Percentiles rank a stretch among this genome's conserved stretches.
Evolutionary conservation across 495 filamentous ascomycete genomes (phyloP).

Genomic region (Rhizodiscina lignyota): DNA sequence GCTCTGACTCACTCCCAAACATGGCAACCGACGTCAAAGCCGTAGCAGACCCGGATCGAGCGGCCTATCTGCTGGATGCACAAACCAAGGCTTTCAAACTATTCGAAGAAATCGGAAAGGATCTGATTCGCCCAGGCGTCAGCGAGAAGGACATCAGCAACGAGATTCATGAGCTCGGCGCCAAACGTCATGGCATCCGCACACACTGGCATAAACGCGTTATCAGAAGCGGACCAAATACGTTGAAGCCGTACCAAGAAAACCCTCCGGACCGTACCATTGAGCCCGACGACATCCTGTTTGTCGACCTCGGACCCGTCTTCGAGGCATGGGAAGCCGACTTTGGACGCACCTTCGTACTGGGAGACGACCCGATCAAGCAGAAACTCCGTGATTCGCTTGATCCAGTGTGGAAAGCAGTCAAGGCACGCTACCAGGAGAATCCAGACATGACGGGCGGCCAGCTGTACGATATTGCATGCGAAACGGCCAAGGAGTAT

Average conservation of each 20-base stretch:
- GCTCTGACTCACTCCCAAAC: too few relatives aligned
- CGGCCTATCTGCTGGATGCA: too few relatives aligned
- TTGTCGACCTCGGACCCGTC: slow-evolving; percentile 32
- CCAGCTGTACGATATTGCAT: too few relatives aligned
- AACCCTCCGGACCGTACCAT: slow-evolving; percentile 33
- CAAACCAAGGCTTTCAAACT: too few relatives aligned
- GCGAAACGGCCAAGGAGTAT: too few relatives aligned
- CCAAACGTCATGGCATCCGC: slow-evolving; percentile 25
- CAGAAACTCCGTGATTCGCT: slow-evolving; percentile 26
- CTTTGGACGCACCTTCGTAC: slow-evolving; percentile 31
- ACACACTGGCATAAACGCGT: slow-evolving; percentile 37
- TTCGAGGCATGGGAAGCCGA: slow-evolving; percentile 37
- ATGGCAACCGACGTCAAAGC: too few relatives aligned
- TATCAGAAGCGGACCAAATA: slow-evolving; percentile 33
- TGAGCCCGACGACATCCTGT: slow-evolving; percentile 29
- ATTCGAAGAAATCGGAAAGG: too few relatives aligned
- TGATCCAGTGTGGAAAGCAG: slow-evolving; percentile 25
- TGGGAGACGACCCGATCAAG: slow-evolving; percentile 30
- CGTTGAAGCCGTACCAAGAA: slow-evolving; percentile 26
- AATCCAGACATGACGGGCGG: too few relatives aligned
- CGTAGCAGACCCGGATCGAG: too few relatives aligned
- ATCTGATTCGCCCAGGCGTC: too few relatives aligned
- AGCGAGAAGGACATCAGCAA: too few relatives aligned
- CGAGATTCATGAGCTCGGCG: slow-evolving; percentile 30
- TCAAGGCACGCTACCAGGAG: too few relatives aligned